Base-by-base conservation (phyloP, 257 asterid species). In the Capsicum rhomboideum region DNA sequence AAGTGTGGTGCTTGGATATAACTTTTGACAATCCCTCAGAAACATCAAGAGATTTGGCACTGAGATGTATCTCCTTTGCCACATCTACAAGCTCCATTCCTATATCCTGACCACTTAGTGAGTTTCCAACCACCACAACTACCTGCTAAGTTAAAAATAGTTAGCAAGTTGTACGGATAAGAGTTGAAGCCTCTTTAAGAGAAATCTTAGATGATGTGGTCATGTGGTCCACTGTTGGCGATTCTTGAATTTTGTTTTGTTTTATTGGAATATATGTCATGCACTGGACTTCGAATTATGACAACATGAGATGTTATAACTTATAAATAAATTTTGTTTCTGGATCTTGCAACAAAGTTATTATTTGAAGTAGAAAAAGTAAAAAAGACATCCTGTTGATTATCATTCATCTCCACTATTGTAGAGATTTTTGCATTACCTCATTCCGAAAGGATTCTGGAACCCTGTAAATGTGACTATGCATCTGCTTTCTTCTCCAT, bases 101-200 rank as follows among this genome's bases (percentile, higher is more conserved):
- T 83, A 95, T 94, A 85, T 95, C 99, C 79, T 92, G 97, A 29
- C 97, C 99, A 90, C 99, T 95, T 11, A 85, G 81, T 50, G 99
- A 94, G 82, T 84, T 95, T 72, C 99, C 99, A 85, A 95, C 93
- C 34, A 93, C 97, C 90, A 94, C 93, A 74, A 95, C 97, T 42
- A 95, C 97, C 99, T 95, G 84, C 44, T n/a, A 77, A 50, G 64
- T 28, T 50, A 68, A 58, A 79, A 67, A 10, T n/a, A n/a, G 29
- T 82, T 44, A 50, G 13, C 20, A n/a, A 50, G 34, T 50, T 82
- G 46, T 28, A 64, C 21, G 49, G 54, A 3, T 20, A 64, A 78
- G 34, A 74, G 54, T 64, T 80, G 21, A 20, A 52, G 75, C 71
- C 78, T 83, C 69, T 80, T 86, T 69, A 75, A 52, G 66, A 29